A percentile compares a stretch with the other conserved stretches of the same genome.
Conservation (phyloP, 2,329 filamentous ascomycete species). For the Niveomyces coronatus region DNA sequence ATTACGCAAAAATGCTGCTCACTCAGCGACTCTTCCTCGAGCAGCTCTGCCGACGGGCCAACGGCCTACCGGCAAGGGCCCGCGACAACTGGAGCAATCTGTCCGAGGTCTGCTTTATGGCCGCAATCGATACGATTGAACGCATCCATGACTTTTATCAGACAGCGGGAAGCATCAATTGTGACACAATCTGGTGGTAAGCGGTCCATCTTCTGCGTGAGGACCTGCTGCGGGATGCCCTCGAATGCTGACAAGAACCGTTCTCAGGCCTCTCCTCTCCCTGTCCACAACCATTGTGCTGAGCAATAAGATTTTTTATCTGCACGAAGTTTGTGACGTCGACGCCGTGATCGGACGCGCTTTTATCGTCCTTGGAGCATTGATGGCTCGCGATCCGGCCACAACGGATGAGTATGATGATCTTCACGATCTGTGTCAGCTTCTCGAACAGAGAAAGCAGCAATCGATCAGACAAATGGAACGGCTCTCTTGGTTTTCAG, state of each 20-base stretch:
- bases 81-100: neutral
- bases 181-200: constrained; percentile 6
- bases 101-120: neutral
- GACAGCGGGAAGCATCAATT: neutral
- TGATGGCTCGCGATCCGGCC: no score
- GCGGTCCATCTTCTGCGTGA: neutral
- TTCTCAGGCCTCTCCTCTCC: constrained; percentile 22
- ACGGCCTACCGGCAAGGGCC: neutral
- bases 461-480: no score
- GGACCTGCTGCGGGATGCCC: neutral
- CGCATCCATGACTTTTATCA: neutral
- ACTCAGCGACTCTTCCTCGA: neutral
- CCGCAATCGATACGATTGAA: neutral
- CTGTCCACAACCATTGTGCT: no score
- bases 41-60: neutral
- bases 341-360: no score
- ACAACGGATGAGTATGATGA: no score
- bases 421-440: no score
- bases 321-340: no score
- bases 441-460: no score
- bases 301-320: no score
- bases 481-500: no score
- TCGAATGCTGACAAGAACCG: constrained; percentile 33
- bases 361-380: no score
- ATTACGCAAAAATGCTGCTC: constrained; percentile 1